Conservation (phyloP, 768 basidiomycete genomes). For the Lentinula sp. region DNA sequence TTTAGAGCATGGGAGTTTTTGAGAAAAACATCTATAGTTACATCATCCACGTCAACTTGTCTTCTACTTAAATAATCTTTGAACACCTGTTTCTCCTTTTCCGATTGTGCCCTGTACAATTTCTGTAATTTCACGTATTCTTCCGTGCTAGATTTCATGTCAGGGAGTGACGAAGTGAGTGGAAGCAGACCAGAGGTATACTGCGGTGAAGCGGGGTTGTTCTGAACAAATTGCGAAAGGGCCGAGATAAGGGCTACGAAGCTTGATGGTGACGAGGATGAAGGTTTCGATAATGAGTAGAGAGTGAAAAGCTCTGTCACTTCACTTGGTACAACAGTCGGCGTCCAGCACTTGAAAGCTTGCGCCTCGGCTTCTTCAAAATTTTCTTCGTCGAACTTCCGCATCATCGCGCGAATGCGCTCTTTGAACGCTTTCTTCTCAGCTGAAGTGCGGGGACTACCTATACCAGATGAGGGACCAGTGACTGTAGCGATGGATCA, state of each 20-base stretch:
- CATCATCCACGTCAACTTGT: constrained; percentile 38
- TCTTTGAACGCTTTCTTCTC: constrained; percentile 81
- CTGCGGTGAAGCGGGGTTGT: constrained; percentile 41
- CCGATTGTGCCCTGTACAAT: constrained; percentile 75
- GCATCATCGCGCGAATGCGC: constrained; percentile 51
- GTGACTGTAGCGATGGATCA: not conserved
- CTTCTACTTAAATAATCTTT: constrained; percentile 32
- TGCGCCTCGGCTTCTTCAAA: constrained; percentile 92
- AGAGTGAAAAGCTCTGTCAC: constrained; percentile 60
- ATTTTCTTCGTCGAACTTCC: constrained; percentile 90
- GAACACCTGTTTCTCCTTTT: constrained; percentile 58
- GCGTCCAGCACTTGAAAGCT: constrained; percentile 75
- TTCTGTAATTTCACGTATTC: constrained; percentile 82
- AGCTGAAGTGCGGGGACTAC: constrained; percentile 45
- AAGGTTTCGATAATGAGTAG: constrained; percentile 41
- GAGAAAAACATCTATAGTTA: constrained; percentile 63
- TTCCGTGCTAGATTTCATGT: constrained; percentile 90
- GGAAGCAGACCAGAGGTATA: constrained; percentile 80
- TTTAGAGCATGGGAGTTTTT: constrained; percentile 76
- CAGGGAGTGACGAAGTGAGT: constrained; percentile 81
- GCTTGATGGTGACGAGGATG: constrained; percentile 7
- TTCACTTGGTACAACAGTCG: constrained; percentile 58
- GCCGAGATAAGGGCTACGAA: constrained; percentile 17
- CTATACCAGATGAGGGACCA: not conserved
- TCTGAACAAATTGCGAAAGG: constrained; percentile 15